Base-by-base conservation (phyloP, 1,139 yeast genomes). In the Pneumocystis carinii region DNA sequence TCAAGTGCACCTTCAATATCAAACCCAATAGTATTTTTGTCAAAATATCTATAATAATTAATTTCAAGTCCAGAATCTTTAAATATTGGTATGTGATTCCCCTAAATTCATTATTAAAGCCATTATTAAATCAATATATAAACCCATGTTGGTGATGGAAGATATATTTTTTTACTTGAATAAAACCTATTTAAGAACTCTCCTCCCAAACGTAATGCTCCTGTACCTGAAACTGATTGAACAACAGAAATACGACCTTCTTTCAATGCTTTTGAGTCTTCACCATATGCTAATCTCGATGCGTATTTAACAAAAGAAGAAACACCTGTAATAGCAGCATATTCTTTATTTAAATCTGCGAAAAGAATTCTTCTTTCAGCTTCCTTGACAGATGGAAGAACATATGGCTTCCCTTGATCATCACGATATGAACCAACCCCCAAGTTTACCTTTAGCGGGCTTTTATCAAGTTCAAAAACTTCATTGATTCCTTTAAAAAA, bases 361-460 rank as follows among this genome's bases (percentile, higher is more conserved):
- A 62, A 79, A 80, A 38, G 83, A 70, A 67, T 64, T 41, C 76
- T 70, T 64, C 78, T 74, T 75, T 90, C 97, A 61, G 95, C 95
- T 62, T 69, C 66, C 67, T 78, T 81, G 17, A 92, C 97, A 12
- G 95, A 84, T 7, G 96, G 95, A 63, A 92, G 79, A 63, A 92
- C 90, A 89, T 92, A 90, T 62, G 97, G 97, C 75, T 89, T 87
- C 64, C 97, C 97, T 68, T 77, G 75, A 74, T 89, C 86, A 74
- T 90, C 97, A 75, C 97, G 83, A 79, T 92, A 92, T 61, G 97
- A 97, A 68, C 97, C 97, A 66, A 90, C 90, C 64, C 97, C 97
- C 68, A 89, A 79, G 75, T 90, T 96, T 68, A 90, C 89, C 78
- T 90, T 92, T 66, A 81, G 79, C 5, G 72, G 73, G 61, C 73